phyloP scores from a whole-genome alignment of 371 early-diverging fungal genomes.

The Batrachochytrium dendrobatidis region DNA sequence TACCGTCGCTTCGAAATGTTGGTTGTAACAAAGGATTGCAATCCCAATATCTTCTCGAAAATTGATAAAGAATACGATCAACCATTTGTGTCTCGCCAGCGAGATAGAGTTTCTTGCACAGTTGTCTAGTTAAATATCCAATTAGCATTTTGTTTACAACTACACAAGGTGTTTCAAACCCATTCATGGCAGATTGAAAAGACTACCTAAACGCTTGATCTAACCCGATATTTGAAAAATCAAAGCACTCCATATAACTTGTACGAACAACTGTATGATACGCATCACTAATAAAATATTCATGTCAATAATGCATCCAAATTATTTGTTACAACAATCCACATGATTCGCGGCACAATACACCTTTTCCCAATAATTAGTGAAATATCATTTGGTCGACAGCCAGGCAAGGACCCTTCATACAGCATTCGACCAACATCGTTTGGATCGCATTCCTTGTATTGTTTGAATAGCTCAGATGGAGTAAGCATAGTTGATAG shows the following conservation, averaged over 20 bases:
- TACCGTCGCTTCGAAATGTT: slow-evolving; percentile 25
- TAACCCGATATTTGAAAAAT: slow-evolving; percentile 60
- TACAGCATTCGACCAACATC: slow-evolving; percentile 15
- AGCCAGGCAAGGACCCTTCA: slow-evolving; percentile 14
- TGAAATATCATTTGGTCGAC: slow-evolving; percentile 9
- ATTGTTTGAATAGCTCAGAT: slow-evolving; percentile 1
- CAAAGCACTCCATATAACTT: slow-evolving; percentile 66
- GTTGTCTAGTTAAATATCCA: slow-evolving; percentile 25
- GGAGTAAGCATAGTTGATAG: not conserved
- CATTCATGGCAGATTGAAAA: not conserved
- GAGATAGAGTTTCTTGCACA: slow-evolving; percentile 71
- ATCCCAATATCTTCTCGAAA: slow-evolving; percentile 71
- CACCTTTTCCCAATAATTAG: slow-evolving; percentile 25
- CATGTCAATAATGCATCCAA: slow-evolving; percentile 3
- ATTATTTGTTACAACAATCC: no score
- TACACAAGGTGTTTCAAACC: not conserved
- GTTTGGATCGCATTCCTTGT: slow-evolving; percentile 15
- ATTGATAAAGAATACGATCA: slow-evolving; percentile 75
- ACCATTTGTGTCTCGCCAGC: slow-evolving; percentile 89
- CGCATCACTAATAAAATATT: slow-evolving; percentile 27
- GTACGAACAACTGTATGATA: slow-evolving; percentile 51
- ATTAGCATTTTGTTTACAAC: not conserved
- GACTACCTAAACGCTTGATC: slow-evolving; percentile 70
- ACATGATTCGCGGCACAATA: no score
- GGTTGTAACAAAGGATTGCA: slow-evolving; percentile 64